Conservation (phyloP, 495 filamentous ascomycete species). For the Aspergillus biplanus region DNA sequence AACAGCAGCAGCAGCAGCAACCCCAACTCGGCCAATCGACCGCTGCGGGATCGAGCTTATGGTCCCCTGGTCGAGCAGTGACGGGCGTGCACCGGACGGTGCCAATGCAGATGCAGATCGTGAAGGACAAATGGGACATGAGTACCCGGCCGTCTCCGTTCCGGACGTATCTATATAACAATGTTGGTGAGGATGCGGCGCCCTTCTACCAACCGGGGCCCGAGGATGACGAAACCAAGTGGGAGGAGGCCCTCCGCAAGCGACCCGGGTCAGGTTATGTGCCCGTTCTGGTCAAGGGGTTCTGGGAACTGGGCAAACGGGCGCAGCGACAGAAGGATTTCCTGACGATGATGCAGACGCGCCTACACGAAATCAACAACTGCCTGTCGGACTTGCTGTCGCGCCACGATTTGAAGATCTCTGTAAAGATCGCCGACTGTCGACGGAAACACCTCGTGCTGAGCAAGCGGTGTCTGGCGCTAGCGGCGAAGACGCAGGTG, state of each 20-base stretch:
- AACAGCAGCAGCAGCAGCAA: conserved; percentile 45
- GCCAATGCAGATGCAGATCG: conserved; percentile 77
- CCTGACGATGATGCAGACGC: conserved; percentile 70
- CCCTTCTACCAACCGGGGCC: conserved; percentile 80
- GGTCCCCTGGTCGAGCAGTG: conserved; percentile 52
- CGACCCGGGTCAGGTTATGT: conserved; percentile 79
- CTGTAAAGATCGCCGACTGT: conserved; percentile 77
- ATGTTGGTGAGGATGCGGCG: conserved; percentile 74
- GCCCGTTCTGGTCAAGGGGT: conserved; percentile 72
- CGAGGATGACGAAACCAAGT: conserved; percentile 79
- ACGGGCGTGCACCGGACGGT: conserved; percentile 74
- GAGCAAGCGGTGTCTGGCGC: conserved; percentile 76
- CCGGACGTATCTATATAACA: conserved; percentile 93
- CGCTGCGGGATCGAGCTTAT: conserved; percentile 47
- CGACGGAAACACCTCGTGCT: conserved; percentile 78
- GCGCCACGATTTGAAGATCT: conserved; percentile 80
- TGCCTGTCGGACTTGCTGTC: conserved; percentile 77
- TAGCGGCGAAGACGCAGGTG: conserved; percentile 91
- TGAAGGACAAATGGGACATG: conserved; percentile 85
- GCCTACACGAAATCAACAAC: conserved; percentile 91
- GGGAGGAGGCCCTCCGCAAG: conserved; percentile 89
- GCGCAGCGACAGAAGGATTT: conserved; percentile 76
- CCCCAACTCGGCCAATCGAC: conserved; percentile 40
- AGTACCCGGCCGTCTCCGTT: conserved; percentile 72
- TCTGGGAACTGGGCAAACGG: conserved; percentile 72